Percentiles rank a stretch among this genome's conserved stretches.
These are phyloP conservation scores for Russula ochroleuca DNA, from an alignment of 768 basidiomycete species.

Conservation along the genomic window DNA sequence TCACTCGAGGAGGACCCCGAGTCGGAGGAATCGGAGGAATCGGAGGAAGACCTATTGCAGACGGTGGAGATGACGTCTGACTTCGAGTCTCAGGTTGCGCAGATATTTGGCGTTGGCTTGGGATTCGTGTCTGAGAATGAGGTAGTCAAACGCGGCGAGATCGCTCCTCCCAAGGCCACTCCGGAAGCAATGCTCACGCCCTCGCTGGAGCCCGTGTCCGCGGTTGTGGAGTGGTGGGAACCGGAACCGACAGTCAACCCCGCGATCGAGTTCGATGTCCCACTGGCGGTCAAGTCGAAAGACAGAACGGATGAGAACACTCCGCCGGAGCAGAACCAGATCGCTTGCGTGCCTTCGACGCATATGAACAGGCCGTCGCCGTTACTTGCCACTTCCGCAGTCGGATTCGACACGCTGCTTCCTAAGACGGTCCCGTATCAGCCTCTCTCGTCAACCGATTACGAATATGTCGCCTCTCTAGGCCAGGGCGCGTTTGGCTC, in stretches of 20 bases:
- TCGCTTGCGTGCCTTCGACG: background rate
- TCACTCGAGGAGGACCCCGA: constrained; percentile 7
- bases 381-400: background rate
- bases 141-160: background rate
- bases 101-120: constrained; percentile 1
- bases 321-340: background rate
- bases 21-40: no score
- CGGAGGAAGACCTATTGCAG: background rate
- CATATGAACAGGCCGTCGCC: background rate
- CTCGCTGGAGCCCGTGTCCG: constrained; percentile 12
- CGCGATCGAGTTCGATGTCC: background rate
- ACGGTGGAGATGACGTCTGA: background rate
- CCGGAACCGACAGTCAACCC: background rate
- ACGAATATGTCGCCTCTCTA: constrained; percentile 12
- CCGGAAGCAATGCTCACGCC: background rate
- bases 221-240: constrained; percentile 7
- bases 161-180: background rate
- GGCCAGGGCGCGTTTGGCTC: constrained; percentile 21
- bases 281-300: background rate
- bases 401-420: background rate
- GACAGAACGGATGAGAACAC: background rate
- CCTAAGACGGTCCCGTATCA: background rate
- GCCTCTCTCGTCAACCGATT: constrained; percentile 17
- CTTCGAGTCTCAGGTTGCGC: constrained; percentile 6
- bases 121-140: background rate